Percentiles rank a stretch among this genome's conserved stretches.
phyloP scores from a whole-genome alignment of 495 filamentous ascomycete species.

The Daldinia decipiens region DNA sequence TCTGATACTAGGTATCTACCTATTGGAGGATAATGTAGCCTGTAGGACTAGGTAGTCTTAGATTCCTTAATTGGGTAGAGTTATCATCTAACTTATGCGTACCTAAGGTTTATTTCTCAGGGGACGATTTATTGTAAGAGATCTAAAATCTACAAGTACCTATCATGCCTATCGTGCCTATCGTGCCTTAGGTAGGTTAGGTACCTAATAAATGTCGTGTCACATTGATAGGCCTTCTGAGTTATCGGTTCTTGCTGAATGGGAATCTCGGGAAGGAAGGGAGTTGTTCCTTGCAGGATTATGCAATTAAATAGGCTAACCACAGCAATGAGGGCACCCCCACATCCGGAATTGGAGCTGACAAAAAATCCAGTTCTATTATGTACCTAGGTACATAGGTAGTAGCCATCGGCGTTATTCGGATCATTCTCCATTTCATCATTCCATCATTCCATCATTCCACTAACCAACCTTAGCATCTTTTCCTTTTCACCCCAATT shows the following conservation, averaged over 20 bases:
- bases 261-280: neutral
- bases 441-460: constrained; percentile 6
- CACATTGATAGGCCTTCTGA: neutral
- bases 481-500: constrained; percentile 2
- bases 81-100: neutral
- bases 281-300: neutral
- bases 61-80: neutral
- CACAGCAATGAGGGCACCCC: neutral
- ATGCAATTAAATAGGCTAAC: neutral
- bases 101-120: neutral
- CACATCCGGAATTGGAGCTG: constrained; percentile 5
- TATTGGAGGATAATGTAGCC: neutral
- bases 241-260: neutral
- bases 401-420: constrained; percentile 5
- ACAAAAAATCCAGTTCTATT: constrained; percentile 2
- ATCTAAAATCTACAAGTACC: neutral
- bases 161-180: no score
- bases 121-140: neutral
- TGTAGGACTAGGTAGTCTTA: neutral
- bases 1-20: neutral
- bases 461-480: neutral
- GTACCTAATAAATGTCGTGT: neutral
- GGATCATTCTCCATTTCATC: constrained; percentile 10
- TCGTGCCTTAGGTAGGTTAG: no score
- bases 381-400: no score